phyloP scores from a whole-genome alignment of 176 grass and related monocot genomes.

The Thinopyrum elongatum region DNA sequence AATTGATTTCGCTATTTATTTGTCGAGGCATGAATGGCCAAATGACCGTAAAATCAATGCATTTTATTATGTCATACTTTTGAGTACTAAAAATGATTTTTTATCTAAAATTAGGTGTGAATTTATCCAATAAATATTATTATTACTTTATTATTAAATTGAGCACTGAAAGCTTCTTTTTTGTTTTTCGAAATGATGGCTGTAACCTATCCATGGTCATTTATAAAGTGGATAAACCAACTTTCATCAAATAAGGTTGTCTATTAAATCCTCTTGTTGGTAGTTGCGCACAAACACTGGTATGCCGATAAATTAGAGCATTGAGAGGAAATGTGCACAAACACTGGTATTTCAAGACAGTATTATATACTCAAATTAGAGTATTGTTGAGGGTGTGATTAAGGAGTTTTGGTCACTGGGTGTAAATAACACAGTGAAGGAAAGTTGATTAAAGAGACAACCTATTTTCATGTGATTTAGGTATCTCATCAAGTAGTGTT shows the following conservation, averaged over 20 bases:
- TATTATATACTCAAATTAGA: neutral
- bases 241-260: neutral
- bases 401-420: neutral
- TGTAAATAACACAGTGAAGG: neutral
- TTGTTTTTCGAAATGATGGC: neutral
- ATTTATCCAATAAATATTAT: neutral
- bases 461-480: neutral
- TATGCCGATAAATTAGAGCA: neutral
- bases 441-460: neutral
- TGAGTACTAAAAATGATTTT: neutral
- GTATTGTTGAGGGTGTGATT: neutral
- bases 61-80: neutral
- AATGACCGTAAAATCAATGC: neutral
- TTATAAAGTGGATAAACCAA: neutral
- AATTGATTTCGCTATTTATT: neutral
- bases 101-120: neutral
- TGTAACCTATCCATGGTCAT: neutral
- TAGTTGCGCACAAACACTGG: neutral
- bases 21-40: neutral
- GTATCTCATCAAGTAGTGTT: neutral
- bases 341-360: neutral
- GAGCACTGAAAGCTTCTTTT: neutral
- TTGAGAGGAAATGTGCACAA: neutral
- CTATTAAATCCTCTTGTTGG: neutral
- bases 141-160: neutral